A percentile compares a stretch with the other conserved stretches of the same genome.
Evolutionary conservation across 768 basidiomycete genomes (phyloP).

Genomic region (Cyathus striatus): DNA sequence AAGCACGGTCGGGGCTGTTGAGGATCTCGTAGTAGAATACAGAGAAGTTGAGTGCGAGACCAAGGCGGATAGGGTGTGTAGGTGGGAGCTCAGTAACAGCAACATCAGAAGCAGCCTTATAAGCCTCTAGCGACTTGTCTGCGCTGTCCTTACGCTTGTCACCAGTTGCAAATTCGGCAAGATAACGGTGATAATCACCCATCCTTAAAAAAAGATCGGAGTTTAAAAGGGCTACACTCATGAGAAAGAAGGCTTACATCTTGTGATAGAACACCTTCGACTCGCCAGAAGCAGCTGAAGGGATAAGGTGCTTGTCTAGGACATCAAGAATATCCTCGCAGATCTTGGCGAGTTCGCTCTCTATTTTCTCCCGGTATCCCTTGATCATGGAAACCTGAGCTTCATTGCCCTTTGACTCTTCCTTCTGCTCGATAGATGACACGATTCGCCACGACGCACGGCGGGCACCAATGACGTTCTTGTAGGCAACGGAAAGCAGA

Average conservation of each 20-base stretch:
- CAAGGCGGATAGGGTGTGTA: slow-evolving; percentile 97
- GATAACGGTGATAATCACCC: slow-evolving; percentile 99
- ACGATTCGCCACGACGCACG: slow-evolving; percentile 98
- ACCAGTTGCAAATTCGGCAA: slow-evolving; percentile 97
- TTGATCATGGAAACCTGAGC: slow-evolving; percentile 97
- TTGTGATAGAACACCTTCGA: slow-evolving; percentile 99
- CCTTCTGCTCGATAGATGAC: slow-evolving; percentile 98
- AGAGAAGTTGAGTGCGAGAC: slow-evolving; percentile 98
- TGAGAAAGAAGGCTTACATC: slow-evolving; percentile 55
- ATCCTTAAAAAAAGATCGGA: slow-evolving; percentile 55
- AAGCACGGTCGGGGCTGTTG: slow-evolving; percentile 97
- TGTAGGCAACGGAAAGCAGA: slow-evolving; percentile 96
- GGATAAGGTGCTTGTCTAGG: slow-evolving; percentile 96
- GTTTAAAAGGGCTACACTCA: slow-evolving; percentile 6
- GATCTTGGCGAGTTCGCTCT: slow-evolving; percentile 94
- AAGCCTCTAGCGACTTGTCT: slow-evolving; percentile 94
- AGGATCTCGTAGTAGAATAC: slow-evolving; percentile 99
- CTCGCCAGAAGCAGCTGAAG: slow-evolving; percentile 94
- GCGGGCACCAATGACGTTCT: slow-evolving; percentile 98
- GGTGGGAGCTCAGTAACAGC: slow-evolving; percentile 93
- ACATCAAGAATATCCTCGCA: slow-evolving; percentile 98
- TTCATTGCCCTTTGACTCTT: slow-evolving; percentile 97
- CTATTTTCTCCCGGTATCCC: slow-evolving; percentile 96
- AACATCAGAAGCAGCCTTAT: slow-evolving; percentile 97
- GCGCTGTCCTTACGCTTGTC: slow-evolving; percentile 96